Evolutionary conservation across 441 rosid genomes (phyloP).

Genomic region (Hypseocharis bilobata): DNA sequence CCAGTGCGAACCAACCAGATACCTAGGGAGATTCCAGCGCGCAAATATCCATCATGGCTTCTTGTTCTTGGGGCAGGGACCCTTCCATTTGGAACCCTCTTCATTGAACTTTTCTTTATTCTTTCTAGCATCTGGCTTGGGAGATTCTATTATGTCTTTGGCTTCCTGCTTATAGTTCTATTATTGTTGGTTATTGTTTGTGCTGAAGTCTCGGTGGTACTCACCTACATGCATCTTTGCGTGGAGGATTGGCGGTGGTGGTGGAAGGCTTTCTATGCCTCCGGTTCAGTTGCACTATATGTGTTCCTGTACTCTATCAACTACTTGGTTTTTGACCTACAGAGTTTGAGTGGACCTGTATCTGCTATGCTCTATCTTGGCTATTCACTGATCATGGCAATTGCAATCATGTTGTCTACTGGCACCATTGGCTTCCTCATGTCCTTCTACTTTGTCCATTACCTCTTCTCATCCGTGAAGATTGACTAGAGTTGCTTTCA

Average conservation of each 20-base stretch:
- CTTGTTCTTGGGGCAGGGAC: conserved; percentile 97
- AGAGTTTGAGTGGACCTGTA: conserved; percentile 88
- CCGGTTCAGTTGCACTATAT: conserved; percentile 79
- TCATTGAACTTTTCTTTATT: conserved; percentile 89
- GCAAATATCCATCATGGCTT: conserved; percentile 90
- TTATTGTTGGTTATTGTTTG: conserved; percentile 63
- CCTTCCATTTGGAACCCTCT: conserved; percentile 87
- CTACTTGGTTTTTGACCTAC: conserved; percentile 77
- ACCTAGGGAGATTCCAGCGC: conserved; percentile 93
- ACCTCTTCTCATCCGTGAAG: conserved; percentile 92
- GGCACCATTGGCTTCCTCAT: conserved; percentile 78
- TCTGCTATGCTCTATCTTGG: conserved; percentile 83
- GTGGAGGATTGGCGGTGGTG: conserved; percentile 98
- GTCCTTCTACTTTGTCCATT: conserved; percentile 83
- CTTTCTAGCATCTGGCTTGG: conserved; percentile 95
- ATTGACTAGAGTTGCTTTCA: conserved; percentile 42
- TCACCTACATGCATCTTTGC: conserved; percentile 94
- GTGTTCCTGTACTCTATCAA: conserved; percentile 83
- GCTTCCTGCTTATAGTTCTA: conserved; percentile 74
- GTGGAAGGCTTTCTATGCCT: conserved; percentile 97
- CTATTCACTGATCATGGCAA: conserved; percentile 74
- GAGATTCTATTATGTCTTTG: conserved; percentile 82
- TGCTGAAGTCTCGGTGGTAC: conserved; percentile 88
- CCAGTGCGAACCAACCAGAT: conserved; percentile 94
- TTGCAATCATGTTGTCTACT: conserved; percentile 88